phyloP scores from a whole-genome alignment of 345 rosid species.

The Lumnitzera racemosa region DNA sequence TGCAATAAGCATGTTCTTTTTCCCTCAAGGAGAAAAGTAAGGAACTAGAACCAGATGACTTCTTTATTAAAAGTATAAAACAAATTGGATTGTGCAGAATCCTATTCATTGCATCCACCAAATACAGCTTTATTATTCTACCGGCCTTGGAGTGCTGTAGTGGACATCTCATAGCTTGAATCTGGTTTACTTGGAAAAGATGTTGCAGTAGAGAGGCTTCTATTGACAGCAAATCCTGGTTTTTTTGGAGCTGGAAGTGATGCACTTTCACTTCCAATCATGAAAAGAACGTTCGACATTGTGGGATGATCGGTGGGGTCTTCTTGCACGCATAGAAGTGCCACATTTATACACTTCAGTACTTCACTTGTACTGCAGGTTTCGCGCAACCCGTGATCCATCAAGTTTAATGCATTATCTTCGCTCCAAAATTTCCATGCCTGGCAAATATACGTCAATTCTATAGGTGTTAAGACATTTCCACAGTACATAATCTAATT shows the following conservation, averaged over 20 bases:
- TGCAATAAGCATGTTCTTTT: too few species aligned
- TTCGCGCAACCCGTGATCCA: background rate
- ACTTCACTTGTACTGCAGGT: constrained; percentile 7
- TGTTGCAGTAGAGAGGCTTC: background rate
- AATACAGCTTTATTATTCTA: too few species aligned
- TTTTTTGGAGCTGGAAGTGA: constrained; percentile 20
- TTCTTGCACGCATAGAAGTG: constrained; percentile 27
- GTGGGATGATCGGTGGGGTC: constrained; percentile 24
- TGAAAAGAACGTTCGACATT: constrained; percentile 16
- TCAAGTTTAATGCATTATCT: background rate
- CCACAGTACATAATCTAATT: background rate
- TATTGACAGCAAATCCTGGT: constrained; percentile 19
- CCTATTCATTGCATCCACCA: too few species aligned
- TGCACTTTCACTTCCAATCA: constrained; percentile 15
- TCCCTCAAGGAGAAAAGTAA: too few species aligned
- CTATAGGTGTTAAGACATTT: background rate
- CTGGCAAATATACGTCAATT: background rate
- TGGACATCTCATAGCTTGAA: too few species aligned
- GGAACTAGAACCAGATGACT: too few species aligned
- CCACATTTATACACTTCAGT: constrained; percentile 17
- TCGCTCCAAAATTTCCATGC: constrained; percentile 2
- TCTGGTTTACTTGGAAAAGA: too few species aligned
- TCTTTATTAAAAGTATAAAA: too few species aligned
- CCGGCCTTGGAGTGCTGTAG: too few species aligned
- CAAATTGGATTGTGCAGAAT: too few species aligned